Base-by-base conservation (phyloP, 139 green algal genomes). In the Mesotaenium endlicherianum region DNA sequence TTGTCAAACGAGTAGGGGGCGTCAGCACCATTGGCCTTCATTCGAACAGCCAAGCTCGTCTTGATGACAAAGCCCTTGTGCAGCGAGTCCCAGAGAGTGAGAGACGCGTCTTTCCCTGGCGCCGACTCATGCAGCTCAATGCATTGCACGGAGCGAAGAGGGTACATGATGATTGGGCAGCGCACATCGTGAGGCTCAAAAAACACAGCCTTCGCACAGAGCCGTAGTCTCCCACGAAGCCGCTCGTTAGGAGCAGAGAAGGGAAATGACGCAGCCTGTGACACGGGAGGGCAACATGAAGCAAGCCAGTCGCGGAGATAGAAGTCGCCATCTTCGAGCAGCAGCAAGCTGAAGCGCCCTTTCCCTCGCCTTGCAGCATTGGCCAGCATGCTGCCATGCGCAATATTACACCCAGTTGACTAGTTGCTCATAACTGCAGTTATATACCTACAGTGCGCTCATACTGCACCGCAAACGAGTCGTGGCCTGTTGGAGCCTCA, bases 281-380 rank as follows among this genome's bases (percentile, higher is more conserved):
- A n/a, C n/a, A n/a, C n/a, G n/a, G n/a, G n/a, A n/a, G n/a, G n/a
- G n/a, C n/a, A n/a, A 57, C 77, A 76, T 17, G 79, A 50, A 26
- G 79, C 79, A 6, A 85, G 20, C 79, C 79, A 85, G 30, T 85
- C 79, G 20, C n/a, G 71, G 34, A 85, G 16, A 40, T 85, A 85
- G 39, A 53, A 31, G 43, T 85, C 79, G 39, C 79, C 79, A 36
- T 78, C 64, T n/a, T 85, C 79, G 1, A 85, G 43, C 17, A 85
- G 79, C 2, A 85, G 79, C 36, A 79, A 40, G 2, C 34, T 68
- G 79, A 85, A 85, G 43, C 79, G 79, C 38, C n/a, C 75, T n/a
- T 40, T 70, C 16, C 64, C 64, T 3, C 75, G 75, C 47, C 72
- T 30, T 34, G 57, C 57, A 1, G 57, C 57, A 20, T 30, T 30